Conservation (phyloP, 768 basidiomycete genomes). For the Leccinum truebloodii region DNA sequence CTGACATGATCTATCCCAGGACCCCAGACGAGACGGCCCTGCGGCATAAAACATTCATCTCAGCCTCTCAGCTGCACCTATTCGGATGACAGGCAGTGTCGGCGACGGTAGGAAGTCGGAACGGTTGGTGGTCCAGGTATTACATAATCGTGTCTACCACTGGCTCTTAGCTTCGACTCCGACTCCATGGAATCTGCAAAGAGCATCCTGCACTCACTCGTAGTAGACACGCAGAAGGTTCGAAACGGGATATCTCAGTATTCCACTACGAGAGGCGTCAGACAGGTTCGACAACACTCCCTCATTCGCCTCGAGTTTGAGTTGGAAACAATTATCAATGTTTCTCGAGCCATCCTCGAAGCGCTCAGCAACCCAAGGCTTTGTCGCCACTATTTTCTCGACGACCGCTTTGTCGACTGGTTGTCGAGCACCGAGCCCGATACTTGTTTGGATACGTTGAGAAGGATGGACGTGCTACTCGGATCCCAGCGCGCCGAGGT, state of each 20-base stretch:
- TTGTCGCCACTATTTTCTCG: conserved; percentile 2
- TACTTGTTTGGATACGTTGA: conserved; percentile 3
- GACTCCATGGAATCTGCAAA: conserved; percentile 11
- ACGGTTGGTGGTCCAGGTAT: too few species aligned
- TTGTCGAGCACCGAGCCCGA: conserved; percentile 4
- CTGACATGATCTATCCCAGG: too few species aligned
- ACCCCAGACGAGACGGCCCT: too few species aligned
- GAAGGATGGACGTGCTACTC: conserved; percentile 2
- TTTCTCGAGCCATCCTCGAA: conserved; percentile 8
- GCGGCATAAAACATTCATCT: too few species aligned
- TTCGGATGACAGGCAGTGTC: too few species aligned
- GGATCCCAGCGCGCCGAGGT: neutral
- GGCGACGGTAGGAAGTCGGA: too few species aligned
- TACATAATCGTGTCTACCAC: too few species aligned
- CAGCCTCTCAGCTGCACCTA: too few species aligned
- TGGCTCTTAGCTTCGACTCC: too few species aligned
- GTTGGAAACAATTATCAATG: conserved; percentile 8
- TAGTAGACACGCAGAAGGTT: neutral
- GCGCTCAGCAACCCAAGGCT: neutral
- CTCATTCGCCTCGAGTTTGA: conserved; percentile 8
- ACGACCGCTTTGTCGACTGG: conserved; percentile 10
- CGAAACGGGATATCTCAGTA: neutral
- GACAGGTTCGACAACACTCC: conserved; percentile 7
- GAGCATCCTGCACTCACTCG: neutral
- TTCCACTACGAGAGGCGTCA: neutral